Evolutionary conservation across 2,329 filamentous ascomycete species (phyloP), one percentile per base, ranked within the genome.

Genomic region (Apiospora hydei): DNA sequence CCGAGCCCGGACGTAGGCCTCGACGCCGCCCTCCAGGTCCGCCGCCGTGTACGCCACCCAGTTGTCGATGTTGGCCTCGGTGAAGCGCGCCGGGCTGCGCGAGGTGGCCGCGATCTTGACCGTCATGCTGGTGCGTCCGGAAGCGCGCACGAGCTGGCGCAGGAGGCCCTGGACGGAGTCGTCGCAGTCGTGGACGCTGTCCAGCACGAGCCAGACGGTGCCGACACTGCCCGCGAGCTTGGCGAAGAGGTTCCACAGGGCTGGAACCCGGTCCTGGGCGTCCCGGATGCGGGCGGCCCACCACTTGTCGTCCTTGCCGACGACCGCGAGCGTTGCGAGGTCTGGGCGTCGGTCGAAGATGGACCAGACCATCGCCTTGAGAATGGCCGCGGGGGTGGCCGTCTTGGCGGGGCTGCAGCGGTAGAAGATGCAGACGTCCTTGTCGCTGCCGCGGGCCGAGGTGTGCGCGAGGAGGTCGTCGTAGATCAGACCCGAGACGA

Each of bases 211-310:
- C 49, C 49, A 53, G 49, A 53, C 4, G 2, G 49, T 53, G 24
- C 13, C 11, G 4, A 53, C 24, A 4, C 24, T 4, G 11, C 49
- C 3, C 16, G 49, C 24, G 11, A 53, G 49, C 24, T 16, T n/a
- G n/a, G n/a, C 47, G n/a, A 51, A 24, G n/a, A 51, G 47, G n/a
- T 51, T 51, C 47, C 47, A 51, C n/a, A 51, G 47, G 10, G 47
- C 47, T 13, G 47, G 47, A 3, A 51, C 7, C 1, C 47, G 47
- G 47, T 26, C n/a, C 21, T 13, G 3, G 21, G 47, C 47, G 5
- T 51, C 21, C n/a, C n/a, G 47, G 47, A 51, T 51, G n/a, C 47
- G 47, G 4, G 21, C 47, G 10, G 47, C 47, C 47, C 47, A 51
- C 21, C n/a, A 51, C 47, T 51, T 8, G 18, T 49, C 47, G 47